Evolutionary conservation across 2,329 filamentous ascomycete species (phyloP).

Genomic region (Ploettnerulaceae sp.): DNA sequence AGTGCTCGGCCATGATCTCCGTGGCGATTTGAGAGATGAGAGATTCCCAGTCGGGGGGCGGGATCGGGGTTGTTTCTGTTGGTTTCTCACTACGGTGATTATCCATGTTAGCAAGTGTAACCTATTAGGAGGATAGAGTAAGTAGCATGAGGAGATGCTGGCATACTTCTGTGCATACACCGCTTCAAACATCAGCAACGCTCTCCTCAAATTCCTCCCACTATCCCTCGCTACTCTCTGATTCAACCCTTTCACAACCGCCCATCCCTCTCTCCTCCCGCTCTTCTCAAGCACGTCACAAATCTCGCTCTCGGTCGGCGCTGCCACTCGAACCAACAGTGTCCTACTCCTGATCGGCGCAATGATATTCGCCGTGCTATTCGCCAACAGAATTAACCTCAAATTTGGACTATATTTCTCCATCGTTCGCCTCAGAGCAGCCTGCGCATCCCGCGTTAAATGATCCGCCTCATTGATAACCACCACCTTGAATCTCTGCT

Average conservation of each 20-base stretch:
- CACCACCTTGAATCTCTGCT: constrained; percentile 94
- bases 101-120: constrained; percentile 23
- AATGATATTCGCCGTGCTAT: constrained; percentile 97
- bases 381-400: constrained; percentile 84
- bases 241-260: constrained; percentile 69
- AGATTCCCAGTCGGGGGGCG: constrained; percentile 94
- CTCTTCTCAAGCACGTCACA: constrained; percentile 65
- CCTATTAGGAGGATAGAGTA: constrained; percentile 1
- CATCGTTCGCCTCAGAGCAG: constrained; percentile 91
- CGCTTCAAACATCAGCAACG: constrained; percentile 93
- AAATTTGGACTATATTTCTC: constrained; percentile 98
- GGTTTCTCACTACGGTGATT: constrained; percentile 70
- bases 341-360: constrained; percentile 94
- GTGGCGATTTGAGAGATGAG: constrained; percentile 84
- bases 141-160: constrained; percentile 1
- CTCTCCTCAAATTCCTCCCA: constrained; percentile 82
- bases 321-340: constrained; percentile 84
- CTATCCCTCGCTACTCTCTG: constrained; percentile 84
- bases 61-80: constrained; percentile 80
- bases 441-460: constrained; percentile 88
- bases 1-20: constrained; percentile 89
- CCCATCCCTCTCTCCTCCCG: constrained; percentile 79
- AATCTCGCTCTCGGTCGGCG: constrained; percentile 82
- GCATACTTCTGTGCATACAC: constrained; percentile 94
- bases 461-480: constrained; percentile 99